Evolutionary conservation across 2,329 filamentous ascomycete genomes (phyloP).

Genomic region (Xylariaceae sp.): DNA sequence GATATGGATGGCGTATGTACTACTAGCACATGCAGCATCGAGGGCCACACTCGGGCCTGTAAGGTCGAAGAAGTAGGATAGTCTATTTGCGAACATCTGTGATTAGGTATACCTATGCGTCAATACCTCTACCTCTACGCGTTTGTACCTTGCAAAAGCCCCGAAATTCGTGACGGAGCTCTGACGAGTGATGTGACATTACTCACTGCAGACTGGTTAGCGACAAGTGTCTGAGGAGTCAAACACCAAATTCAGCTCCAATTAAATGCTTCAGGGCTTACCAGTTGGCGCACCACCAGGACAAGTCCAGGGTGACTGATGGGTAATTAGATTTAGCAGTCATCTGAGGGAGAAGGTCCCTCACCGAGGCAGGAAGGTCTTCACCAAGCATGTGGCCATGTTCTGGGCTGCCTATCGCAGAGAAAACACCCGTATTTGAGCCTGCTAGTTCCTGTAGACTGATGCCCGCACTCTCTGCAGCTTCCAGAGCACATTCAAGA

Average conservation of each 20-base stretch:
- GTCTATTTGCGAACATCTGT: conserved; percentile 12
- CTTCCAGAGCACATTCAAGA: conserved; percentile 8
- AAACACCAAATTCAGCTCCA: no score
- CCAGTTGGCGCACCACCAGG: conserved; percentile 4
- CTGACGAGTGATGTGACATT: no score
- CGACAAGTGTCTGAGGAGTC: no score
- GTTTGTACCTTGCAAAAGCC: no score
- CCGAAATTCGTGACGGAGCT: no score
- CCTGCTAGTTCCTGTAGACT: conserved; percentile 7
- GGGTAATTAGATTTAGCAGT: no score
- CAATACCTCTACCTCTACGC: no score
- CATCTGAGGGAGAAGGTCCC: no score
- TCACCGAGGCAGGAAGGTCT: neutral
- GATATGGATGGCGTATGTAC: conserved; percentile 5
- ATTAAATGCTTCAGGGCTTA: no score
- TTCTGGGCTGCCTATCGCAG: neutral
- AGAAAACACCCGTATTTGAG: conserved; percentile 7
- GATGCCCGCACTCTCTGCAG: conserved; percentile 6
- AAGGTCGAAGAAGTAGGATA: conserved; percentile 12
- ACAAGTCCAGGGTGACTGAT: conserved; percentile 1
- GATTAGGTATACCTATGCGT: no score
- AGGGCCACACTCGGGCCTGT: conserved; percentile 7
- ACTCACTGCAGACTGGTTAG: no score
- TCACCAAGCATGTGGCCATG: conserved; percentile 2
- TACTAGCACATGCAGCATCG: conserved; percentile 10